phyloP scores from a whole-genome alignment of 2,329 filamentous ascomycete genomes.

The Aspergillus pseudoglaucus region DNA sequence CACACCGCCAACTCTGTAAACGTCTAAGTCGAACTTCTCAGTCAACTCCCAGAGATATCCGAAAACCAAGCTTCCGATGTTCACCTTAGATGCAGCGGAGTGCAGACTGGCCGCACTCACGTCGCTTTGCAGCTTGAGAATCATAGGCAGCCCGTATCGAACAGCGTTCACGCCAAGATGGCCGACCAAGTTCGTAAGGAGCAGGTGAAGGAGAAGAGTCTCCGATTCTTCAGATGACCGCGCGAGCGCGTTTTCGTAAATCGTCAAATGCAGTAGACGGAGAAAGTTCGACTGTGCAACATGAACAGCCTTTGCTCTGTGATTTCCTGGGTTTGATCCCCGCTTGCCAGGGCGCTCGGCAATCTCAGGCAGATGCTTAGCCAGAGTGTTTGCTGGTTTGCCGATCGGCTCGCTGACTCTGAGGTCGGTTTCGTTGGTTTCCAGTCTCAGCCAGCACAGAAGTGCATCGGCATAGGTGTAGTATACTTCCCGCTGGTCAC shows the following conservation, averaged over 20 bases:
- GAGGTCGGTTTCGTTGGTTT: constrained; percentile 63
- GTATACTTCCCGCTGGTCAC: constrained; percentile 73
- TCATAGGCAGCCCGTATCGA: constrained; percentile 76
- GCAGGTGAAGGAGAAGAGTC: constrained; percentile 67
- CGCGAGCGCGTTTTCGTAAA: constrained; percentile 83
- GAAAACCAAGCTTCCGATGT: constrained; percentile 75
- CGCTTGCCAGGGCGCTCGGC: constrained; percentile 48
- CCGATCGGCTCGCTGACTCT: constrained; percentile 54
- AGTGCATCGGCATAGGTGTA: constrained; percentile 81
- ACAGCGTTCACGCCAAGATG: constrained; percentile 77
- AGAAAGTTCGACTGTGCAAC: constrained; percentile 64
- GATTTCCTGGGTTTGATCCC: constrained; percentile 58
- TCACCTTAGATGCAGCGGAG: constrained; percentile 62
- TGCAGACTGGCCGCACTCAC: constrained; percentile 41
- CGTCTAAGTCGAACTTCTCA: constrained; percentile 70
- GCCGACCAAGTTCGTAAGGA: constrained; percentile 67
- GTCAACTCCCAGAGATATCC: constrained; percentile 80
- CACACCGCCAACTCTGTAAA: constrained; percentile 59
- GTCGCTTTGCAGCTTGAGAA: constrained; percentile 80
- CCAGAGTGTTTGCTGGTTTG: constrained; percentile 38
- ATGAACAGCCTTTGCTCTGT: constrained; percentile 51
- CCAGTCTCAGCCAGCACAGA: constrained; percentile 75
- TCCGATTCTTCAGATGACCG: constrained; percentile 66
- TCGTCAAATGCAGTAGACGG: constrained; percentile 71
- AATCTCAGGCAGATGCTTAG: constrained; percentile 35